Evolutionary conservation across 164 flowering plant species (phyloP).

Genomic region (grape (Vitis vinifera)): DNA sequence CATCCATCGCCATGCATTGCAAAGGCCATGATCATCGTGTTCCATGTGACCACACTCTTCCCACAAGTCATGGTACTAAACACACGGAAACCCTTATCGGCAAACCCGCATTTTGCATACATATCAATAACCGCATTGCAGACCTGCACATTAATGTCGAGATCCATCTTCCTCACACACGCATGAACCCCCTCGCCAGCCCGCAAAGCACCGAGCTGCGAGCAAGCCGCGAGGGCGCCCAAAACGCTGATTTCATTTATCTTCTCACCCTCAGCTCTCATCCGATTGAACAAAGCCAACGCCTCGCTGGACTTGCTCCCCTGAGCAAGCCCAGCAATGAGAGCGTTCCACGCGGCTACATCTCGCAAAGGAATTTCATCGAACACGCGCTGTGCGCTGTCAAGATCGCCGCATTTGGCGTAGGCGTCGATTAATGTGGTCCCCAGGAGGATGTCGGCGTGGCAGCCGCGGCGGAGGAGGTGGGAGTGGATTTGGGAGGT

Average conservation of each 20-base stretch:
- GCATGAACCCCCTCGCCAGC: constrained; percentile 56
- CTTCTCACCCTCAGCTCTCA: constrained; percentile 40
- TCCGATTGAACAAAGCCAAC: constrained; percentile 46
- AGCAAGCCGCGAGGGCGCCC: constrained; percentile 80
- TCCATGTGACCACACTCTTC: constrained; percentile 69
- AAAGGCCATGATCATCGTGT: constrained; percentile 81
- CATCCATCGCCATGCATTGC: constrained; percentile 70
- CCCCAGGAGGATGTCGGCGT: constrained; percentile 48
- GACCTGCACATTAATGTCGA: constrained; percentile 61
- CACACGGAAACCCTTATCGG: constrained; percentile 54
- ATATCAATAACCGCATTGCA: constrained; percentile 87
- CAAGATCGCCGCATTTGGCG: constrained; percentile 58
- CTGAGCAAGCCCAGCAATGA: constrained; percentile 79
- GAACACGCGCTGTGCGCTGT: constrained; percentile 54
- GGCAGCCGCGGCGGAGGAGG: constrained; percentile 42
- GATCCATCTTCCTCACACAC: constrained; percentile 32
- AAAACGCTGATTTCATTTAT: constrained; percentile 76
- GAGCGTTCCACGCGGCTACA: constrained; percentile 75
- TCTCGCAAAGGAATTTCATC: constrained; percentile 70
- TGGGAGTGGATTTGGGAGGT: constrained; percentile 64
- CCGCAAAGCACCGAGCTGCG: constrained; percentile 64
- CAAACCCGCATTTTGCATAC: constrained; percentile 79
- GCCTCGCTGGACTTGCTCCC: constrained; percentile 67
- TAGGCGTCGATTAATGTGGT: constrained; percentile 77
- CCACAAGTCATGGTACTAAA: constrained; percentile 53